Evolutionary conservation across 164 flowering plant genomes (phyloP).

Genomic region (grape (Vitis vinifera)): ASM3070453v1 NC_081815.1:818001-818500

Average conservation of each 20-base stretch:
- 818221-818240: constrained; percentile 85
- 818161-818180: constrained; percentile 79
- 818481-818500: constrained; percentile 92
- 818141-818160: constrained; percentile 68
- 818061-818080: constrained; percentile 73
- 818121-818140: constrained; percentile 59
- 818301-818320: constrained; percentile 74
- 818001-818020: constrained; percentile 67
- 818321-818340: constrained; percentile 63
- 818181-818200: constrained; percentile 91
- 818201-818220: constrained; percentile 75
- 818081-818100: constrained; percentile 67
- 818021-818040: constrained; percentile 91
- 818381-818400: constrained; percentile 33
- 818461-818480: constrained; percentile 82
- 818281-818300: constrained; percentile 74
- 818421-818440: constrained; percentile 63
- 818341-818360: constrained; percentile 55
- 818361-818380: constrained; percentile 42
- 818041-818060: constrained; percentile 91
- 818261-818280: constrained; percentile 87
- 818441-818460: constrained; percentile 39
- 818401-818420: constrained; percentile 78
- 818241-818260: constrained; percentile 74
- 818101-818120: constrained; percentile 40